These are phyloP conservation scores for Cardamine occulta DNA, from an alignment of 345 rosid species.

Conservation along the genomic window DNA sequence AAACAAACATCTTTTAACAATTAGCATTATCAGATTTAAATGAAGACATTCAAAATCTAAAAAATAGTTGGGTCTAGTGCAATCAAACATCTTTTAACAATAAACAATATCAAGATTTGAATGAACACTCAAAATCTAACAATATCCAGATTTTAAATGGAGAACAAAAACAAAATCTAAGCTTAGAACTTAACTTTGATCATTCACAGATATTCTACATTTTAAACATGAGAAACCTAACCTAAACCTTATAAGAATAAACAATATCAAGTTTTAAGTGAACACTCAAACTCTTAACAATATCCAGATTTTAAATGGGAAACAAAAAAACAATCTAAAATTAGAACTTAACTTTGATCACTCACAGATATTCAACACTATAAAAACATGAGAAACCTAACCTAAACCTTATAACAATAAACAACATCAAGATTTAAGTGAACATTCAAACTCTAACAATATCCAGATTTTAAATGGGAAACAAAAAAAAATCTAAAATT, in stretches of 20 bases:
- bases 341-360: not conserved
- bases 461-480: not conserved
- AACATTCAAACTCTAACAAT: not conserved
- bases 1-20: slow-evolving; percentile 19
- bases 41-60: not conserved
- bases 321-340: not conserved
- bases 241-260: slow-evolving; percentile 10
- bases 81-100: slow-evolving; percentile 17
- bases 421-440: not conserved
- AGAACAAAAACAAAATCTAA: not conserved
- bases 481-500: not conserved
- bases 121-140: not conserved
- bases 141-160: not conserved
- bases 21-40: not conserved
- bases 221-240: slow-evolving; percentile 5
- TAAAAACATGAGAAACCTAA: slow-evolving; percentile 7
- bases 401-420: slow-evolving; percentile 7
- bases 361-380: slow-evolving; percentile 9
- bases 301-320: not conserved
- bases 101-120: not conserved
- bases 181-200: not conserved
- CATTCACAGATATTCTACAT: slow-evolving; percentile 15
- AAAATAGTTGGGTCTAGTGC: not conserved
- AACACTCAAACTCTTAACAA: not conserved
- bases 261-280: not conserved